Evolutionary conservation across 2,329 filamentous ascomycete genomes (phyloP).

Genomic region (Pseudocercospora cruenta): DNA sequence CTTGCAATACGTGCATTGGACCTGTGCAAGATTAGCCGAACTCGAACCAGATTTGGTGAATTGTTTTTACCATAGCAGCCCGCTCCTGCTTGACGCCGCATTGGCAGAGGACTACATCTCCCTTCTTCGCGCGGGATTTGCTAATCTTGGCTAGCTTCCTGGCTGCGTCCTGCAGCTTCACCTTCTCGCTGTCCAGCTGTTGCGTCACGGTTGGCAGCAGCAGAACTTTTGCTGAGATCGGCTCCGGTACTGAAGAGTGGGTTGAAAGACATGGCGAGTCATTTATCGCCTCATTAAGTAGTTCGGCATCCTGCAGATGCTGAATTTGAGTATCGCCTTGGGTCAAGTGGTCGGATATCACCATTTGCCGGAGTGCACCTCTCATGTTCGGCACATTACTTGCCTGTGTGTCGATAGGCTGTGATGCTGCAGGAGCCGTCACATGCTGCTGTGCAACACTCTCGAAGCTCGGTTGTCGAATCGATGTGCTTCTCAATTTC

Average conservation of each 20-base stretch:
- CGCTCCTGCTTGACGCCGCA: slow-evolving; percentile 47
- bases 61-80: slow-evolving; percentile 45
- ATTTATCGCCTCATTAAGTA: background rate
- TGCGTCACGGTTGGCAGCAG: slow-evolving; percentile 20
- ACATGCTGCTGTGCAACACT: background rate
- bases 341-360: slow-evolving; percentile 35
- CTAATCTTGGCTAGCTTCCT: slow-evolving; percentile 20
- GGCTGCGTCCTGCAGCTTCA: slow-evolving; percentile 24
- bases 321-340: slow-evolving; percentile 41
- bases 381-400: slow-evolving; percentile 32
- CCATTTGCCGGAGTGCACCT: slow-evolving; percentile 30
- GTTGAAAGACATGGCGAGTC: background rate
- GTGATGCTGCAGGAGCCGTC: background rate
- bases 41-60: background rate
- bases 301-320: background rate
- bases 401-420: slow-evolving; percentile 29
- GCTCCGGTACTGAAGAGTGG: background rate
- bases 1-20: slow-evolving; percentile 50
- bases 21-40: slow-evolving; percentile 34
- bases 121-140: slow-evolving; percentile 14
- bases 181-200: slow-evolving; percentile 13
- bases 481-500: background rate
- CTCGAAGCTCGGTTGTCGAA: background rate
- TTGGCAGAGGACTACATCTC: slow-evolving; percentile 43
- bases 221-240: slow-evolving; percentile 9